These are phyloP conservation scores for Rubus idaeus DNA, from an alignment of 306 rosid species.

Conservation along the genomic window DNA sequence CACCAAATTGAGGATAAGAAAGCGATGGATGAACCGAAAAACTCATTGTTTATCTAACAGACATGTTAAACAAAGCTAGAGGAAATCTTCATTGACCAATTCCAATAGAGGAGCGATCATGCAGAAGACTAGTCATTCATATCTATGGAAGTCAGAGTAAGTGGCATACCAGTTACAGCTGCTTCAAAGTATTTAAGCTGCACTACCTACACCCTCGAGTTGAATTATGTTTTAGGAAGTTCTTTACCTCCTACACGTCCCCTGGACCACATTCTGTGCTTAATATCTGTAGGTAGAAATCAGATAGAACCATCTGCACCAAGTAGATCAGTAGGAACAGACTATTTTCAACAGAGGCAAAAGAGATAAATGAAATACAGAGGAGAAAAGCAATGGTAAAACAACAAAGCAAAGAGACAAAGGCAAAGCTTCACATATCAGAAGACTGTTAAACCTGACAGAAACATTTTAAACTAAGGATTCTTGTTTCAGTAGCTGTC, in stretches of 20 bases:
- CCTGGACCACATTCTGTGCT: slow-evolving; percentile 4
- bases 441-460: neutral
- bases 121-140: slow-evolving; percentile 1
- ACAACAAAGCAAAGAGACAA: neutral
- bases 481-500: slow-evolving; percentile 19
- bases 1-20: slow-evolving; percentile 14
- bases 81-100: neutral
- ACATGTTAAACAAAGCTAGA: neutral
- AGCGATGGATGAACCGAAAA: neutral
- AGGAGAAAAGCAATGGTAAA: neutral
- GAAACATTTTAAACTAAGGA: neutral
- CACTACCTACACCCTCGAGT: neutral
- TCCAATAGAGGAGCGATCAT: neutral
- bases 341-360: neutral
- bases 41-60: neutral
- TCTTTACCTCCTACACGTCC: neutral
- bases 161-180: slow-evolving; percentile 11
- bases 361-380: neutral
- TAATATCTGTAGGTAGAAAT: neutral
- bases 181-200: slow-evolving; percentile 9
- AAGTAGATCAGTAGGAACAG: neutral
- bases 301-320: neutral
- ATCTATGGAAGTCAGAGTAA: neutral
- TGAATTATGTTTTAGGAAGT: neutral
- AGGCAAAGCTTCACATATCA: neutral